Evolutionary conservation across 2,329 filamentous ascomycete genomes (phyloP).

Genomic region (Shiraia bambusicola): DNA sequence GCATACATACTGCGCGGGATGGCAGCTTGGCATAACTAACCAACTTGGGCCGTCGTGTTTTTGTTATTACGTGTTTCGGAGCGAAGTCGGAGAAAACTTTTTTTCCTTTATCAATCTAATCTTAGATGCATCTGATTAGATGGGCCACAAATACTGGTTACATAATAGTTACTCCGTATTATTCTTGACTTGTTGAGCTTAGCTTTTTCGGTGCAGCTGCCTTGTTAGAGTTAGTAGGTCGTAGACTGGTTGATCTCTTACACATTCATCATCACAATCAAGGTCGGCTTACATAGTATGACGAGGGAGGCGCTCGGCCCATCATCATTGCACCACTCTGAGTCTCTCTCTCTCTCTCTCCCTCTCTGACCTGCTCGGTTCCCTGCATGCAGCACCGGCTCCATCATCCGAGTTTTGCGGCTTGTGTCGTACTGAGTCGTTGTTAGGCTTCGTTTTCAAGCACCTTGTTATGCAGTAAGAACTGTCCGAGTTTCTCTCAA

Average conservation of each 20-base stretch:
- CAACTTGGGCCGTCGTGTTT: no score
- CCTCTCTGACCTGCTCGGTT: no score
- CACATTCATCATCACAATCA: constrained; percentile 17
- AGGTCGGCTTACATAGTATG: constrained; percentile 21
- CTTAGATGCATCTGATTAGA: constrained; percentile 31
- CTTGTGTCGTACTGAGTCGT: no score
- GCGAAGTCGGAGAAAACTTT: constrained; percentile 14
- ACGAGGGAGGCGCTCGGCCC: constrained; percentile 27
- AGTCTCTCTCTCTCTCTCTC: no score
- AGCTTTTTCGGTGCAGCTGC: constrained; percentile 21
- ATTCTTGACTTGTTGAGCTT: no score
- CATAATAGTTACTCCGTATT: no score
- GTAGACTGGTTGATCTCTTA: constrained; percentile 17
- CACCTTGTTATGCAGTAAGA: no score
- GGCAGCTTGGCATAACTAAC: constrained; percentile 17
- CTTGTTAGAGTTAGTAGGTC: constrained; percentile 21
- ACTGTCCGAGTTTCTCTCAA: no score
- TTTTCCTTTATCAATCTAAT: constrained; percentile 17
- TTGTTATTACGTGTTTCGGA: constrained; percentile 8
- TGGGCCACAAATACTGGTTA: constrained; percentile 15
- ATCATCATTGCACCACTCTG: constrained; percentile 1
- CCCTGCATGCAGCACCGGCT: no score
- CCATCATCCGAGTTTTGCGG: no score
- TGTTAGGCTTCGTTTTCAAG: no score
- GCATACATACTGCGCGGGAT: constrained; percentile 16